phyloP scores from a whole-genome alignment of 371 early-diverging fungal genomes.

The Haplosporangium sp. region DNA sequence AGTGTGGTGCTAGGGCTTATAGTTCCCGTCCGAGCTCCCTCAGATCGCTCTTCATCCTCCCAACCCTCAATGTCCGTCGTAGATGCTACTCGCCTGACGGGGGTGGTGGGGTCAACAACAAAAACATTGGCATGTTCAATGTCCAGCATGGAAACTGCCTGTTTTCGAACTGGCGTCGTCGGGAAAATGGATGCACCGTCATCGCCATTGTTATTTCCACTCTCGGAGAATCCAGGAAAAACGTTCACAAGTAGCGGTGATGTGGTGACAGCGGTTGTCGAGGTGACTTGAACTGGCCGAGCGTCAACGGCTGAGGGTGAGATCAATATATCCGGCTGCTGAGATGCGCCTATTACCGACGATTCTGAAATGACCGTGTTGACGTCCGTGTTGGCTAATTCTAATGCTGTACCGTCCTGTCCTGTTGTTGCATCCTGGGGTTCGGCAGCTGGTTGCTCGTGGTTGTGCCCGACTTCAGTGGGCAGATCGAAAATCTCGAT shows the following conservation, averaged over 20 bases:
- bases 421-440: not conserved
- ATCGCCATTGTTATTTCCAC: not conserved
- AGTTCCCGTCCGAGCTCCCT: conserved; percentile 8
- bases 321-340: too few species aligned
- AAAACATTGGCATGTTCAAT: conserved; percentile 26
- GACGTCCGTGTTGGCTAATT: not conserved
- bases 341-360: not conserved
- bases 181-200: not conserved
- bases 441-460: not conserved
- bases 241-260: not conserved
- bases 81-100: conserved; percentile 30
- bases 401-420: not conserved
- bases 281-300: not conserved
- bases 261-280: not conserved
- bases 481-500: conserved; percentile 35
- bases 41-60: conserved; percentile 49
- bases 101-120: conserved; percentile 36
- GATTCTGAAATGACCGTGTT: not conserved
- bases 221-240: not conserved
- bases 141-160: conserved; percentile 19
- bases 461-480: not conserved
- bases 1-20: conserved; percentile 32
- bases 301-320: too few species aligned
- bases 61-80: conserved; percentile 39
- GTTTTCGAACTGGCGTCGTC: conserved; percentile 9